phyloP scores from a whole-genome alignment of 2,329 filamentous ascomycete species.

The Alternaria solani region DNA sequence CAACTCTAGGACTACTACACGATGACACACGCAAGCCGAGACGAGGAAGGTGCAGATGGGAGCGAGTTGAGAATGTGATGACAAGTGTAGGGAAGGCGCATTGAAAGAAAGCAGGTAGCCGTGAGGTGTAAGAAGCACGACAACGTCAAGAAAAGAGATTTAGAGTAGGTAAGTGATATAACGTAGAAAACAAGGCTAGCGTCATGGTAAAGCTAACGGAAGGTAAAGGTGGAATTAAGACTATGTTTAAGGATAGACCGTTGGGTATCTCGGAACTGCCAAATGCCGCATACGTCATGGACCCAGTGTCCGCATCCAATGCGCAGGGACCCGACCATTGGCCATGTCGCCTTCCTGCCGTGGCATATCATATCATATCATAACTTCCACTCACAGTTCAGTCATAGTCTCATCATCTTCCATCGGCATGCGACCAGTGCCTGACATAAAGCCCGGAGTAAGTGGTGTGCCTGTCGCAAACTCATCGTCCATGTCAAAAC shows the following conservation, averaged over 20 bases:
- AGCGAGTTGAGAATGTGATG: background rate
- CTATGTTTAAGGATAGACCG: background rate
- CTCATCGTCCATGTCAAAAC: conserved; percentile 52
- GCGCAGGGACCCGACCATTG: background rate
- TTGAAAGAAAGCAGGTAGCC: background rate
- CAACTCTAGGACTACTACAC: background rate
- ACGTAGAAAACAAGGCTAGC: background rate
- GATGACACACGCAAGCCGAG: background rate
- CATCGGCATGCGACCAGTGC: conserved; percentile 31
- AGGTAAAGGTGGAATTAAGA: conserved; percentile 6
- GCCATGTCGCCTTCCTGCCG: background rate
- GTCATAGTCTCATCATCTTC: conserved; percentile 33
- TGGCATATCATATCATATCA: background rate
- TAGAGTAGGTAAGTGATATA: background rate
- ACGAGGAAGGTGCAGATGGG: background rate
- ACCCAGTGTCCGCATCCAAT: conserved; percentile 7
- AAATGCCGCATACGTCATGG: background rate
- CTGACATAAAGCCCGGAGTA: conserved; percentile 36
- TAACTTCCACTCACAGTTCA: conserved; percentile 26
- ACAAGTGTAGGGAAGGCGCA: background rate
- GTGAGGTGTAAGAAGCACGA: background rate
- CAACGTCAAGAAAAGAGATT: background rate
- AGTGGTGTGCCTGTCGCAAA: conserved; percentile 52
- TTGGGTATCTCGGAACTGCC: conserved; percentile 5
- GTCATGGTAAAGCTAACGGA: background rate